Conservation (phyloP, 768 basidiomycete species). For the Leucosporidium yakuticum region DNA sequence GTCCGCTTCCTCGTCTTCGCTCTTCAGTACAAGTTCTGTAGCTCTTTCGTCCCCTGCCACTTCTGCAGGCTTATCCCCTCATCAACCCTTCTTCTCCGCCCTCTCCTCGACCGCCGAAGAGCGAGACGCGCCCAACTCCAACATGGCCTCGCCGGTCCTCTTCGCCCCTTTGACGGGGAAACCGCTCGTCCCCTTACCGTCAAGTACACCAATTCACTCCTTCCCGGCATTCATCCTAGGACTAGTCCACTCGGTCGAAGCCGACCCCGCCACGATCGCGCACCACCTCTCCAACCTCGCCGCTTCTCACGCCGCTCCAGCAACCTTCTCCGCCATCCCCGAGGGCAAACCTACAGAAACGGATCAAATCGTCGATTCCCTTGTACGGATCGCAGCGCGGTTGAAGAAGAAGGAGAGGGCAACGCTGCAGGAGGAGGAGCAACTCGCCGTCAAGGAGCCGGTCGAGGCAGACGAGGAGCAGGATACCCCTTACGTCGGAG, state of each 20-base stretch:
- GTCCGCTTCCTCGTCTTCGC: background rate
- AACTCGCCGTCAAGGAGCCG: background rate
- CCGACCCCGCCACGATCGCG: constrained; percentile 41
- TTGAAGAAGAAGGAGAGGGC: constrained; percentile 13
- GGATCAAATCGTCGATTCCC: constrained; percentile 33
- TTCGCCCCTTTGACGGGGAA: background rate
- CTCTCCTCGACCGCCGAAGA: background rate
- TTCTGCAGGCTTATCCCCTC: too few relatives aligned
- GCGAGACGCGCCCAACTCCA: background rate
- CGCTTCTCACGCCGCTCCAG: constrained; percentile 19
- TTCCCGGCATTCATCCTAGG: constrained; percentile 36
- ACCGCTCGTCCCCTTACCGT: constrained; percentile 3
- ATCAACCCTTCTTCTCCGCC: background rate
- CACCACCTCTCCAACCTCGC: constrained; percentile 31
- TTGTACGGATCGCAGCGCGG: constrained; percentile 32
- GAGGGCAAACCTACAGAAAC: constrained; percentile 28
- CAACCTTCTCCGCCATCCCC: constrained; percentile 10
- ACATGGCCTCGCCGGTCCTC: background rate
- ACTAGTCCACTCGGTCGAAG: constrained; percentile 35
- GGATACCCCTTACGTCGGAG: constrained; percentile 2
- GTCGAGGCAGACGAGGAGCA: background rate
- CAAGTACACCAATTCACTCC: constrained; percentile 10
- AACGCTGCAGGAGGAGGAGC: constrained; percentile 1
- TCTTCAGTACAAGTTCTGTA: background rate
- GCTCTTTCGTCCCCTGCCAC: background rate